Evolutionary conservation across 768 basidiomycete genomes (phyloP).

Genomic region (Glaciozyma martinii): DNA sequence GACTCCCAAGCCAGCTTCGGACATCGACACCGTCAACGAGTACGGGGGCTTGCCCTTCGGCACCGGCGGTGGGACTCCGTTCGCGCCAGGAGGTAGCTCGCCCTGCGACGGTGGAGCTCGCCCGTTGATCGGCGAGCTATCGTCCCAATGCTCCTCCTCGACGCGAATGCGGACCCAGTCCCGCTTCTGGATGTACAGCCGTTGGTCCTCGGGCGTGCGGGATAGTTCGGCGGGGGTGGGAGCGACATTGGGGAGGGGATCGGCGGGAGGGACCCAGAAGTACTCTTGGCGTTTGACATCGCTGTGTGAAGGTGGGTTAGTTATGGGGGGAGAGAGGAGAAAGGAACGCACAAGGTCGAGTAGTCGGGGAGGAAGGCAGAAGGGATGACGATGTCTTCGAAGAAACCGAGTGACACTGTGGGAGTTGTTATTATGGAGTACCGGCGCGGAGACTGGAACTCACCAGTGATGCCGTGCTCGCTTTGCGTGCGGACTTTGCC

Average conservation of each 20-base stretch:
- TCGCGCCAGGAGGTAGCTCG: neutral
- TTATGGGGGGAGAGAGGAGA: neutral
- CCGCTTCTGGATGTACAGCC: constrained; percentile 28
- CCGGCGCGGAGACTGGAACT: constrained; percentile 41
- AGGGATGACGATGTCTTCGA: constrained; percentile 86
- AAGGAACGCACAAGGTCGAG: constrained; percentile 38
- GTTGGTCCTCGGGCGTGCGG: constrained; percentile 21
- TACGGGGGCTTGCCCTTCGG: constrained; percentile 36
- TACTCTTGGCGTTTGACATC: constrained; percentile 37
- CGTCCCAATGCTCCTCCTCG: constrained; percentile 32
- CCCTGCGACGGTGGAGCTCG: neutral
- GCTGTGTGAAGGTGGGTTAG: constrained; percentile 25
- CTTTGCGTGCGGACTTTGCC: constrained; percentile 83
- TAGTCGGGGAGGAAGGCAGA: constrained; percentile 69
- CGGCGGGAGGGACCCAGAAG: constrained; percentile 38
- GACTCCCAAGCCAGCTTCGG: constrained; percentile 41
- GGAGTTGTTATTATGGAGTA: neutral
- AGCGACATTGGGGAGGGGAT: neutral
- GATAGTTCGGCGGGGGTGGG: constrained; percentile 15
- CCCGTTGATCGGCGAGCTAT: constrained; percentile 29
- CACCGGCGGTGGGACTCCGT: neutral
- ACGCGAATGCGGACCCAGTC: constrained; percentile 34
- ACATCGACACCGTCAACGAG: constrained; percentile 40
- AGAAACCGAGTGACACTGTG: constrained; percentile 57
- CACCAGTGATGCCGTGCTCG: constrained; percentile 72